Conservation (phyloP, 345 rosid genomes). For the Populus tremula region DNA sequence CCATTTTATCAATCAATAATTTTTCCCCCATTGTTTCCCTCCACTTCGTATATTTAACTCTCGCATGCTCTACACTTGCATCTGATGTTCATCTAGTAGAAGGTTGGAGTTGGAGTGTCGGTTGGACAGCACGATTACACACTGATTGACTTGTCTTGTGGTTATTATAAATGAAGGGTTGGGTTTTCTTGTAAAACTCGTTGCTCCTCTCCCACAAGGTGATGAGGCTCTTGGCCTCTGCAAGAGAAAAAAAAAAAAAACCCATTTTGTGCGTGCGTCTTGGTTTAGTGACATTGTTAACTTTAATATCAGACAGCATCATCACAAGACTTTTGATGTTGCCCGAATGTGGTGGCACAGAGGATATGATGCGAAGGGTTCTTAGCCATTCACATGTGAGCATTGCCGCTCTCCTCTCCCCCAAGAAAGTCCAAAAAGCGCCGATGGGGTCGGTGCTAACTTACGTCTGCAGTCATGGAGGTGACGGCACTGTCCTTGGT, state of each 20-base stretch:
- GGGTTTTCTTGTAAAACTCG: constrained; percentile 21
- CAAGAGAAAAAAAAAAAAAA: background rate
- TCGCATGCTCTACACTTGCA: background rate
- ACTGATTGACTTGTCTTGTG: background rate
- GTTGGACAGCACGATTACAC: background rate
- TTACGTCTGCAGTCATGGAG: background rate
- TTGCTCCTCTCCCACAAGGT: constrained; percentile 4
- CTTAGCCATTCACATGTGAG: no score
- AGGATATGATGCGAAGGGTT: no score
- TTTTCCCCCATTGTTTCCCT: constrained; percentile 24
- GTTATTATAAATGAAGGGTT: constrained; percentile 32
- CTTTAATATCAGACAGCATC: background rate
- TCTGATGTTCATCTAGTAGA: background rate
- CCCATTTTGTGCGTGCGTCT: no score
- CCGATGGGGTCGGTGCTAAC: constrained; percentile 6
- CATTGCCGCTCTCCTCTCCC: background rate
- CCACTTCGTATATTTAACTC: background rate
- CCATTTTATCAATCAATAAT: constrained; percentile 53
- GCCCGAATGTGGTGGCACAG: background rate
- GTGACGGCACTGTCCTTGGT: background rate
- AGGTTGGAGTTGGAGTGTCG: no score
- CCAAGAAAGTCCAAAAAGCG: background rate
- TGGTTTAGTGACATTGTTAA: background rate
- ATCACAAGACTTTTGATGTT: background rate
- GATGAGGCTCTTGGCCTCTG: constrained; percentile 4